Evolutionary conservation across 805 yeast genomes (phyloP).

Genomic region (Cyberlindnera mrakii): DNA sequence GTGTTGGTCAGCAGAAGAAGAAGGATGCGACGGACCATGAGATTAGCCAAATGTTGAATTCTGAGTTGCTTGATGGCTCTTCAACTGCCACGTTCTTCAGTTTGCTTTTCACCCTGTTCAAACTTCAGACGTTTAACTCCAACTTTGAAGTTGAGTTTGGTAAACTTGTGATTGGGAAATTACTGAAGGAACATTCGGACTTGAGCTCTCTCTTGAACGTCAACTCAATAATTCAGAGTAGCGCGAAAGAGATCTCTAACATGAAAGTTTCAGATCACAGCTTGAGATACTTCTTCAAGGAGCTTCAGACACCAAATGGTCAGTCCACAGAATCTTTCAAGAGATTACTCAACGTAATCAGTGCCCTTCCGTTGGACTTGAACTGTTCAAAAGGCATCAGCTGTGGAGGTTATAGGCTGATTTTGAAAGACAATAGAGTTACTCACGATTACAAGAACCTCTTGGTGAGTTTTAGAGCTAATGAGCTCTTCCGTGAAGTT

Average conservation of each 20-base stretch:
- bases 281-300: conserved; percentile 22
- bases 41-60: conserved; percentile 11
- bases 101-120: conserved; percentile 12
- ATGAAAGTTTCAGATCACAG: conserved; percentile 17
- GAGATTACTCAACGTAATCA: conserved; percentile 21
- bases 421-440: conserved; percentile 20
- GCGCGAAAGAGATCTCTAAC: conserved; percentile 17
- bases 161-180: conserved; percentile 17
- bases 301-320: conserved; percentile 12
- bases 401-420: conserved; percentile 21
- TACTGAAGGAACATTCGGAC: conserved; percentile 18
- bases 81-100: conserved; percentile 4
- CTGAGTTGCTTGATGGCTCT: conserved; percentile 6
- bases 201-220: conserved; percentile 12
- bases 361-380: conserved; percentile 13
- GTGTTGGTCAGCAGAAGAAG: conserved; percentile 14
- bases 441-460: conserved; percentile 19
- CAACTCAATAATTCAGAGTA: conserved; percentile 9
- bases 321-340: conserved; percentile 17
- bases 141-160: conserved; percentile 22
- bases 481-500: conserved; percentile 25
- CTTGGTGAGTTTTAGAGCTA: conserved; percentile 23
- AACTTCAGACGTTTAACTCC: conserved; percentile 15
- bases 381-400: conserved; percentile 20
- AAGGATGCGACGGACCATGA: conserved; percentile 16